Percentiles rank a stretch among this genome's conserved stretches.
Evolutionary conservation across 2,329 filamentous ascomycete genomes (phyloP).

Genomic region (Penicillium verrucosum): DNA sequence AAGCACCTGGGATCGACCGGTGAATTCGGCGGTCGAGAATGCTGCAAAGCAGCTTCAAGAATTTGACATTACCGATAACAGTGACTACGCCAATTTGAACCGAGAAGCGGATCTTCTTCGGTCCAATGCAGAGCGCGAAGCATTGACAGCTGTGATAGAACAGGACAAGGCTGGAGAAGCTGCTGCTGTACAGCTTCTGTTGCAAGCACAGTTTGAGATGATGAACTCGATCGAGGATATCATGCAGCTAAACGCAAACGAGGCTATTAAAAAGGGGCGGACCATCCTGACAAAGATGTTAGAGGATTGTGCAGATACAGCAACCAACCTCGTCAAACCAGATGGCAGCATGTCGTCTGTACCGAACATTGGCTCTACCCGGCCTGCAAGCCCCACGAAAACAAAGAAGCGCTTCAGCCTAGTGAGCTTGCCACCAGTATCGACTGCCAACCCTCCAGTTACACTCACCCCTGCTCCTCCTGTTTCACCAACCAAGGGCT

Average conservation of each 20-base stretch:
- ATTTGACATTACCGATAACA: conserved; percentile 62
- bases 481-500: conserved; percentile 67
- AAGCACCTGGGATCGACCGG: conserved; percentile 78
- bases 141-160: conserved; percentile 72
- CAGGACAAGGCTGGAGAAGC: conserved; percentile 79
- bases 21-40: conserved; percentile 85
- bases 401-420: conserved; percentile 57
- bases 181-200: conserved; percentile 73
- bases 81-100: conserved; percentile 68
- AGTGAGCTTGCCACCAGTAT: conserved; percentile 28
- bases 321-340: conserved; percentile 83
- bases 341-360: conserved; percentile 62
- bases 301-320: conserved; percentile 68
- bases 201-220: conserved; percentile 89
- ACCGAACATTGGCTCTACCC: conserved; percentile 66
- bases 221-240: conserved; percentile 79
- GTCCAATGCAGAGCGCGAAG: conserved; percentile 75
- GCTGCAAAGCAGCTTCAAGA: conserved; percentile 74
- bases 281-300: conserved; percentile 73
- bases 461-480: conserved; percentile 36
- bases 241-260: conserved; percentile 74
- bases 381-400: conserved; percentile 69
- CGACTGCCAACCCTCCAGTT: conserved; percentile 27
- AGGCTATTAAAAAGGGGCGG: conserved; percentile 77
- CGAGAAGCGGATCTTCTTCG: conserved; percentile 85